Evolutionary conservation across 495 filamentous ascomycete genomes (phyloP), one percentile per base, ranked within the genome.

Genomic region (Neohortaea acidophila): DNA sequence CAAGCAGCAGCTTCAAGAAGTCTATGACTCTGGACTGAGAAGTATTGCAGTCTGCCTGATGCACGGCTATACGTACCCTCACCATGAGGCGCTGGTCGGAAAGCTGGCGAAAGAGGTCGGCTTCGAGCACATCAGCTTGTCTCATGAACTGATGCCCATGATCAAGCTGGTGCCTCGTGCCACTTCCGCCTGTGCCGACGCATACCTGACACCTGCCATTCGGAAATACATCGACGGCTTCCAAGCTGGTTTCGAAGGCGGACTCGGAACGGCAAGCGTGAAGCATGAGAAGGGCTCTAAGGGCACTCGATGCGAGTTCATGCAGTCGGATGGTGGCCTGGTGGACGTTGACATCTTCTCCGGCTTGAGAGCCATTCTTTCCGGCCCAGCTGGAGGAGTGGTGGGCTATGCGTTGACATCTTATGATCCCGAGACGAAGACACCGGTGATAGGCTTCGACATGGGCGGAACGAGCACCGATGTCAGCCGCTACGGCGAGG

Each of bases 391-490:
- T 6, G 81, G 81, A 6, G 81, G 64, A 17, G 65, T 69, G 17
- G 89, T 96, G 2, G 89, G 89, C 7, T 97, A 94, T 56, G 87
- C 89, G 20, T 73, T 89, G 15, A 97, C 89, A 1, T 85, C 79
- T 15, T 94, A 85, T 59, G 89, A 94, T 53, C 67, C 80, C 1
- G 65, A 78, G 32, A 89, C 85, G 12, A 83, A 77, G 51, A 87
- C 71, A 1, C 87, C 87, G 0, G 81, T 96, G 8, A 94, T 96
- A 52, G 89, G 89, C 0, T 96, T 97, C 48, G 89, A 96, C 49
- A 97, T 97, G 89, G 76, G 77, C 23, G 89, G 89, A 20, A 97
- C 89, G 4, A 86, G 79, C 24, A 97, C 89, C 0, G 89, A 97
- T 54, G 87, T 94, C 4, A 92, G 84, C 17, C 65, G 89, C 19